Base-by-base conservation (phyloP, 2,329 filamentous ascomycete species). In the Kalaharituber pfeilii region DNA sequence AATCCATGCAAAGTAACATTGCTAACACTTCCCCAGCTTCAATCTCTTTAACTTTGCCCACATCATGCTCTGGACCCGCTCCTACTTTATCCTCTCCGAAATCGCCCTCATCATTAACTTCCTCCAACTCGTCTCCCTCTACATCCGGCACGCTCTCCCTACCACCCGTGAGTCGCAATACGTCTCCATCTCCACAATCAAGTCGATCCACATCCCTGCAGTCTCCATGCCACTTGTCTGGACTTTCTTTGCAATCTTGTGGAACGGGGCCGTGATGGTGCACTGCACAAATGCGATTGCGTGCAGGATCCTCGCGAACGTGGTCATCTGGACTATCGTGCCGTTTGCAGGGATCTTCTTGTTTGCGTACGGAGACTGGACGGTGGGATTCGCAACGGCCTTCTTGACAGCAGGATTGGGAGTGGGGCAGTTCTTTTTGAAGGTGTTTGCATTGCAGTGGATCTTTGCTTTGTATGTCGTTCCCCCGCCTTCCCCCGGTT, bases 221-320 rank as follows among this genome's bases (percentile, higher is more conserved):
- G 79, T 87, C 22, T 81, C 82, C 15, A 84, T 80, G 0, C 87
- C 87, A 5, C 73, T 94, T 62, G 84, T 82, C 1, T 94, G 86
- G 84, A 87, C 82, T 13, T 84, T 91, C 65, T 80, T 89, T 13
- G 83, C 84, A 27, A 74, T 94, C 52, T 89, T 88, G 73, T 94
- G 86, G 85, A 85, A 86, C 62, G 87, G 87, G 7, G 86, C 87
- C 20, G 80, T 88, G 49, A 84, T 84, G 66, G 77, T 89, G n/a
- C 72, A 72, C n/a, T 73, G 85, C 65, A 75, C 79, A 6, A 71
- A 80, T 55, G 76, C 72, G 55, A 68, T 86, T 3, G 73, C 81
- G 1, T 81, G 84, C n/a, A 74, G 85, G 49, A 81, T 94, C 61
- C 77, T 91, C 24, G 86, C 84, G 51, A 94, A 94, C 66, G 73